phyloP scores from a whole-genome alignment of 202 grass and related monocot species.

The Hordeum pubiflorum region DNA sequence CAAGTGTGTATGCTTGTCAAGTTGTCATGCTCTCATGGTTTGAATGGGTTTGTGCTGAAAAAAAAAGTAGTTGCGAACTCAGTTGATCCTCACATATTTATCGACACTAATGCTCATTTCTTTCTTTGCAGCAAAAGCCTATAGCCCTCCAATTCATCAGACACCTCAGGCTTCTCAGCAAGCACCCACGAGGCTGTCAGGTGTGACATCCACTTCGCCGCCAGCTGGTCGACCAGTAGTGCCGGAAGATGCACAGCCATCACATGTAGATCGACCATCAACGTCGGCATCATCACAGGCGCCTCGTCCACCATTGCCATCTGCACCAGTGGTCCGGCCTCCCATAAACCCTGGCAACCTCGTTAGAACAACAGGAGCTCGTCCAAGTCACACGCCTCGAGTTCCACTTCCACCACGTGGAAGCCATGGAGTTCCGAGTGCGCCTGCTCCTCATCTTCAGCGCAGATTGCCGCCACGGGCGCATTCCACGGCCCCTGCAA shows the following conservation, averaged over 20 bases:
- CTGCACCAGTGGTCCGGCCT: not conserved
- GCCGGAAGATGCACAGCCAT: not conserved
- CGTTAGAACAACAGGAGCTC: conserved; percentile 7
- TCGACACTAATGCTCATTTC: not conserved
- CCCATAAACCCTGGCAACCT: not conserved
- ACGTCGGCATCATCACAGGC: not conserved
- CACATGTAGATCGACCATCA: conserved; percentile 7
- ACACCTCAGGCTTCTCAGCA: conserved; percentile 35
- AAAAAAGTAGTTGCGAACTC: not conserved
- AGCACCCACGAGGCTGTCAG: not conserved
- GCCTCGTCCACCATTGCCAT: not conserved
- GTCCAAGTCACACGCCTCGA: conserved; percentile 9
- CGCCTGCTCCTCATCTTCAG: conserved; percentile 53
- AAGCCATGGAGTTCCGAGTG: conserved; percentile 31
- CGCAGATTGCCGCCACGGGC: not conserved
- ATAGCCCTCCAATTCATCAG: conserved; percentile 11
- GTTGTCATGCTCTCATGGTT: not conserved
- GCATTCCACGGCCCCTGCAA: not conserved
- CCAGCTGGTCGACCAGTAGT: conserved; percentile 8
- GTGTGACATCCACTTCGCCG: not conserved
- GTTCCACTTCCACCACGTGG: not conserved
- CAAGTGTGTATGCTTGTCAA: not conserved
- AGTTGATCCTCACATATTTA: not conserved
- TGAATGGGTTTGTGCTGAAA: not conserved
- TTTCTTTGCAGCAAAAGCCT: conserved; percentile 23